Percentiles rank a stretch among this genome's conserved stretches.
Evolutionary conservation across 169 alveolate species (phyloP).

Genomic region (Hepatocystis sp.): DNA sequence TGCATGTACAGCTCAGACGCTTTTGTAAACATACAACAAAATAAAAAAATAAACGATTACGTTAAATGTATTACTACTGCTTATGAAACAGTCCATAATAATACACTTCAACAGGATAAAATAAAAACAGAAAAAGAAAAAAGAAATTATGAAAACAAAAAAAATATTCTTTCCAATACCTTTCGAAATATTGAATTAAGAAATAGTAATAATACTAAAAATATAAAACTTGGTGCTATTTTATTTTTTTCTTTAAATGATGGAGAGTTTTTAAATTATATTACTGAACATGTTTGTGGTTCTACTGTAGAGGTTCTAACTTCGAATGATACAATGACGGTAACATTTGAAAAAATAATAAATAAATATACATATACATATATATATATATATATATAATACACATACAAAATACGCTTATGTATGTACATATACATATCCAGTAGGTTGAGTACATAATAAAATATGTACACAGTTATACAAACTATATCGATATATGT

Average conservation of each 20-base stretch:
- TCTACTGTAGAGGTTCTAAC: slow-evolving; percentile 60
- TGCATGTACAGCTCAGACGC: slow-evolving; percentile 58
- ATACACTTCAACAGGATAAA: neutral
- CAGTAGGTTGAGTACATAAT: no score
- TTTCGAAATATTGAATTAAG: slow-evolving; percentile 33
- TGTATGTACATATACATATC: no score
- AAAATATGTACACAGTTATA: no score
- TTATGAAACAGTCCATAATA: neutral
- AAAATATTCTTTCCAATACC: slow-evolving; percentile 23
- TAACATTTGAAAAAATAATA: neutral
- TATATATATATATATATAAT: no score
- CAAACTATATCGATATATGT: no score
- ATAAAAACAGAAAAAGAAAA: slow-evolving; percentile 5
- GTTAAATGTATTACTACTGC: slow-evolving; percentile 2
- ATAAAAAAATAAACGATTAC: slow-evolving; percentile 26
- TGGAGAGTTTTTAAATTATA: slow-evolving; percentile 68
- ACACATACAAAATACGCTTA: no score
- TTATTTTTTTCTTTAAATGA: slow-evolving; percentile 71
- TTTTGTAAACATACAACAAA: slow-evolving; percentile 35
- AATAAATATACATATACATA: neutral
- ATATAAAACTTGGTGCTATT: slow-evolving; percentile 49
- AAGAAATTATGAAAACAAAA: slow-evolving; percentile 9
- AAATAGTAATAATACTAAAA: slow-evolving; percentile 17
- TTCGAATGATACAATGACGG: slow-evolving; percentile 65
- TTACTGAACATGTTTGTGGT: slow-evolving; percentile 70